Percentiles rank a stretch among this genome's conserved stretches.
Conservation (phyloP, 129 eudicot species). For the Centaurea solstitialis region DNA sequence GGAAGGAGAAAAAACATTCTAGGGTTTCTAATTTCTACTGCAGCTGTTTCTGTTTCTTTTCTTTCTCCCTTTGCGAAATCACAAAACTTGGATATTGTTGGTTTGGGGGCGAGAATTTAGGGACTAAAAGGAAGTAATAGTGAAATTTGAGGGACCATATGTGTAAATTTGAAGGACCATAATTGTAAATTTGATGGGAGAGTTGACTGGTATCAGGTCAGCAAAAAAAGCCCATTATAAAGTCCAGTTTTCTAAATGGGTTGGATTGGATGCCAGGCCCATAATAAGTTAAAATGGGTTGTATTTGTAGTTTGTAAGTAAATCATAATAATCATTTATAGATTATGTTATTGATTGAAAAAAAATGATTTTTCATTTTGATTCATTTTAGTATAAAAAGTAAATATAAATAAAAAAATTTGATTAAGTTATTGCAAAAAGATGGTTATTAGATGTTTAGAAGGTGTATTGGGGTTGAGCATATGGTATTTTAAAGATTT, state of each 20-base stretch:
- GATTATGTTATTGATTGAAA: too few species aligned
- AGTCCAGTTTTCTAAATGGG: neutral
- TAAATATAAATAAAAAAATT: too few species aligned
- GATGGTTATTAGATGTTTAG: too few species aligned
- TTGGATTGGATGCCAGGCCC: neutral
- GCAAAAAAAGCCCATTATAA: neutral
- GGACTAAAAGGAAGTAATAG: conserved; percentile 2
- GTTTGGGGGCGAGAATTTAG: neutral
- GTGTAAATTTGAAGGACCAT: neutral
- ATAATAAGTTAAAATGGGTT: neutral
- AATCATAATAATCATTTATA: too few species aligned
- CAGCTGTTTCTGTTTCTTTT: neutral
- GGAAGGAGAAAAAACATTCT: conserved; percentile 2
- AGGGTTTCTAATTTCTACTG: conserved; percentile 31
- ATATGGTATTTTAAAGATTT: too few species aligned
- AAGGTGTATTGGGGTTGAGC: too few species aligned
- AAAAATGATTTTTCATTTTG: too few species aligned
- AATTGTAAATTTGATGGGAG: too few species aligned
- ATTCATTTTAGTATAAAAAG: too few species aligned
- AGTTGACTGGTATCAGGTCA: neutral
- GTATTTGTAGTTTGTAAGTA: too few species aligned
- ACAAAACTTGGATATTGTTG: conserved; percentile 27
- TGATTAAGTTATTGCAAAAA: too few species aligned
- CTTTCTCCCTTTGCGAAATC: conserved; percentile 18
- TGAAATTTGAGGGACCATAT: neutral